These are phyloP conservation scores for Carallia pectinifolia DNA, from an alignment of 345 rosid genomes.

Conservation along the genomic window DNA sequence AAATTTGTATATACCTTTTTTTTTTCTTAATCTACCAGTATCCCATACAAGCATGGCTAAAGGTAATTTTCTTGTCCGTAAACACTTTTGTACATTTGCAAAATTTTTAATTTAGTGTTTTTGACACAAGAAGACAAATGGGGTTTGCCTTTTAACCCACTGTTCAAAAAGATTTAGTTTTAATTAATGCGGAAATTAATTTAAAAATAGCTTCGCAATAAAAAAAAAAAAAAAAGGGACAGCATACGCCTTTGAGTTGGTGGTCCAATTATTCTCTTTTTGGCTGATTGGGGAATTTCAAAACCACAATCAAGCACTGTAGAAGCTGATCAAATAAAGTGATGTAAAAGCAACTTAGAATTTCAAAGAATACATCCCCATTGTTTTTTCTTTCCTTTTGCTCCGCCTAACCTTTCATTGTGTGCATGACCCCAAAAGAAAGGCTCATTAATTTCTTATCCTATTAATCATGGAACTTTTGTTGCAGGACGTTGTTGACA, in stretches of 20 bases:
- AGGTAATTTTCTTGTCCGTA: too few species aligned
- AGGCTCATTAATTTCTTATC: too few species aligned
- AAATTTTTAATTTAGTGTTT: too few species aligned
- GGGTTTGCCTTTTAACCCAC: too few species aligned
- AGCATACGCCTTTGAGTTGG: not conserved
- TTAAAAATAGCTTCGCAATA: not conserved
- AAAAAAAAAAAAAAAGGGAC: not conserved
- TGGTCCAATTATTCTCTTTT: slow-evolving; percentile 24
- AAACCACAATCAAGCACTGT: slow-evolving; percentile 9
- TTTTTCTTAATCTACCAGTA: too few species aligned
- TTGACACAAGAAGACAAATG: too few species aligned
- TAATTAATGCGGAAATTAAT: too few species aligned
- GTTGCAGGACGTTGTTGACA: not conserved
- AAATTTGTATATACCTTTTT: too few species aligned
- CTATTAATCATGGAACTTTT: not conserved
- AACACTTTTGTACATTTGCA: too few species aligned
- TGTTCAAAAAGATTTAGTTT: too few species aligned
- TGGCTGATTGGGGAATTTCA: slow-evolving; percentile 4
- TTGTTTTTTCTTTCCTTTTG: not conserved
- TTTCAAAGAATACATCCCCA: slow-evolving; percentile 11
- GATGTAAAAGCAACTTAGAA: slow-evolving; percentile 24
- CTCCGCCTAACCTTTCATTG: slow-evolving; percentile 7
- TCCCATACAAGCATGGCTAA: too few species aligned
- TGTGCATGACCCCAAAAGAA: slow-evolving; percentile 1
- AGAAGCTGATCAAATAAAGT: slow-evolving; percentile 2